Evolutionary conservation across 345 rosid genomes (phyloP), one percentile per base, ranked within the genome.

Genomic region (Lepidium didymum): DNA sequence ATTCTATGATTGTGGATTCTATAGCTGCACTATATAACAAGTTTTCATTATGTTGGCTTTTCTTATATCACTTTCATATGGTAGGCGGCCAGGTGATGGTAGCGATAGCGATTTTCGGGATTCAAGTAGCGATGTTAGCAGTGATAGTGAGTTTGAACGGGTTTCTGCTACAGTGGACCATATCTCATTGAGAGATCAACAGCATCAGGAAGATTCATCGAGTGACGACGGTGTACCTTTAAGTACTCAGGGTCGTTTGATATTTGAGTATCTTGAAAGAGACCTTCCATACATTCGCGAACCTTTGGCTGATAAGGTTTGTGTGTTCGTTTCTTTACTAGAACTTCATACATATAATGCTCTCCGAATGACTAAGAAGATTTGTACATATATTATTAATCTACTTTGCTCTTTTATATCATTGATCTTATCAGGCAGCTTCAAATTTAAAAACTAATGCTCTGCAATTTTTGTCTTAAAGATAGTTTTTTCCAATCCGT

Each of bases 291-390:
- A 87, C 62, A 80, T 86, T 67, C 90, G 92, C 9, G 84, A 89
- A 73, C 97, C 97, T 46, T 77, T 89, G 54, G 88, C 97, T 56
- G 90, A 90, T 77, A 86, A 91, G 89, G 97, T 76, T 64, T 77
- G 78, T 62, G 83, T 80, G 66, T 86, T 85, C 80, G 86, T 72
- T 61, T 80, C 76, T 71, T 6, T 16, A 3, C 40, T 64, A 14
- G 23, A 69, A 36, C 51, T 34, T 18, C 14, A 4, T 13, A 19
- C 10, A 6, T 36, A 15, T 15, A 2, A 19, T n/a, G 10, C 19
- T 29, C 25, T 41, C 61, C 56, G 1, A 18, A 31, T 19, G 19
- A 41, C 43, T 13, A 7, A 36, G 31, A 56, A 45, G n/a, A 3
- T 14, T 68, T 58, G 8, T 0, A 46, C 21, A 15, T 29, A 36